These are phyloP conservation scores for Silene latifolia DNA, from an alignment of 148 eudicot species.

Conservation along the genomic window DNA sequence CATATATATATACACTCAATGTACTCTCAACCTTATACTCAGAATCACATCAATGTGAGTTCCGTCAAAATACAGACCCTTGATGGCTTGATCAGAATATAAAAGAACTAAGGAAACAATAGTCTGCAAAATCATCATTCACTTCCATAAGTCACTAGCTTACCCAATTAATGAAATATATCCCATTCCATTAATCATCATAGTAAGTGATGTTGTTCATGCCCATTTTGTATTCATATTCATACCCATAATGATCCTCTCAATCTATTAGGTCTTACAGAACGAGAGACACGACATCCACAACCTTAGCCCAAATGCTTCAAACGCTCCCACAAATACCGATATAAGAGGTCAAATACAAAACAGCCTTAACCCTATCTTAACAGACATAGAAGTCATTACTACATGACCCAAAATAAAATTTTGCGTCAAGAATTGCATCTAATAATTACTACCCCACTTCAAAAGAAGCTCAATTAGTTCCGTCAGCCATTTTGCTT, in stretches of 20 bases:
- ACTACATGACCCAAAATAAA: background rate
- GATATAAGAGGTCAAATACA: too few relatives aligned
- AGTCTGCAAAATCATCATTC: background rate
- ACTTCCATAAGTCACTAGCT: background rate
- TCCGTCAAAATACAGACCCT: background rate
- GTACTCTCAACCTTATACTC: background rate
- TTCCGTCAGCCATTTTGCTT: background rate
- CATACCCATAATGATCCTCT: background rate
- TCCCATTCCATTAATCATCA: too few relatives aligned
- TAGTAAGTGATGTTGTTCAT: too few relatives aligned
- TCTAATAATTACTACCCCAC: background rate
- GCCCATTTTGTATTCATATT: too few relatives aligned
- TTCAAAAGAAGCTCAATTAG: background rate
- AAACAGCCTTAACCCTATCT: too few relatives aligned
- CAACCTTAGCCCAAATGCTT: too few relatives aligned
- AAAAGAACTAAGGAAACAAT: background rate
- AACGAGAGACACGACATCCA: too few relatives aligned
- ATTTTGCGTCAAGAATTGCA: background rate
- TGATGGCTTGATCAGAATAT: too few relatives aligned
- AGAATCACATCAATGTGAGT: background rate
- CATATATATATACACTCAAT: background rate
- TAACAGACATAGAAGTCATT: too few relatives aligned
- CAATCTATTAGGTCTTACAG: background rate
- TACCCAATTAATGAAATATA: too few relatives aligned
- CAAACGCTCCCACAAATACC: background rate